Evolutionary conservation across 768 basidiomycete species (phyloP).

Genomic region (Mrakia frigida): DNA sequence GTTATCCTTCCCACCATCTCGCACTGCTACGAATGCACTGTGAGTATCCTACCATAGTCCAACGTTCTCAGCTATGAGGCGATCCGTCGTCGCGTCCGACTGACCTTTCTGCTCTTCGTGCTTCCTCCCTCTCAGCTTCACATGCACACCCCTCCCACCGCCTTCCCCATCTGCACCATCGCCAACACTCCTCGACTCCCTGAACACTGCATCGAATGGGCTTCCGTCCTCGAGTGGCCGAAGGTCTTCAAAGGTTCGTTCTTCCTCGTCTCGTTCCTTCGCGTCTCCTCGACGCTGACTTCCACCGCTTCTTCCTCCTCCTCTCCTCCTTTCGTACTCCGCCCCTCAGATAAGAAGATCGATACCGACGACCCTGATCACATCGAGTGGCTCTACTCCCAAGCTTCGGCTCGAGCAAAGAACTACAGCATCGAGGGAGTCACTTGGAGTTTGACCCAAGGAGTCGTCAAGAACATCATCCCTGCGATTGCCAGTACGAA

Average conservation of each 20-base stretch:
- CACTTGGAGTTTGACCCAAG: slow-evolving; percentile 94
- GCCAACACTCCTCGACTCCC: slow-evolving; percentile 97
- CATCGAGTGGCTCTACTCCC: slow-evolving; percentile 83
- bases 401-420: slow-evolving; percentile 74
- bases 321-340: background rate
- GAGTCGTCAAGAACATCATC: slow-evolving; percentile 96
- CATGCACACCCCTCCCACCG: slow-evolving; percentile 95
- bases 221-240: slow-evolving; percentile 98
- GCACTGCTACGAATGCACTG: slow-evolving; percentile 95
- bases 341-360: slow-evolving; percentile 68
- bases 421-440: slow-evolving; percentile 98
- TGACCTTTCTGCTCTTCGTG: background rate
- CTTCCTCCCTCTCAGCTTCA: slow-evolving; percentile 52
- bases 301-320: background rate
- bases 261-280: slow-evolving; percentile 8
- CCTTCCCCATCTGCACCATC: slow-evolving; percentile 97
- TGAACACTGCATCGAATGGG: slow-evolving; percentile 99
- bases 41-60: slow-evolving; percentile 29
- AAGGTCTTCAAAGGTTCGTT: slow-evolving; percentile 71
- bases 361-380: slow-evolving; percentile 97
- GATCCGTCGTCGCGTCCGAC: background rate
- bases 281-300: background rate
- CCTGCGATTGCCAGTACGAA: slow-evolving; percentile 98
- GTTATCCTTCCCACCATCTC: slow-evolving; percentile 92
- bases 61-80: background rate